A percentile compares a stretch with the other conserved stretches of the same genome.
Conservation (phyloP, 208 protist genomes). For the Eutreptiella sp. region DNA sequence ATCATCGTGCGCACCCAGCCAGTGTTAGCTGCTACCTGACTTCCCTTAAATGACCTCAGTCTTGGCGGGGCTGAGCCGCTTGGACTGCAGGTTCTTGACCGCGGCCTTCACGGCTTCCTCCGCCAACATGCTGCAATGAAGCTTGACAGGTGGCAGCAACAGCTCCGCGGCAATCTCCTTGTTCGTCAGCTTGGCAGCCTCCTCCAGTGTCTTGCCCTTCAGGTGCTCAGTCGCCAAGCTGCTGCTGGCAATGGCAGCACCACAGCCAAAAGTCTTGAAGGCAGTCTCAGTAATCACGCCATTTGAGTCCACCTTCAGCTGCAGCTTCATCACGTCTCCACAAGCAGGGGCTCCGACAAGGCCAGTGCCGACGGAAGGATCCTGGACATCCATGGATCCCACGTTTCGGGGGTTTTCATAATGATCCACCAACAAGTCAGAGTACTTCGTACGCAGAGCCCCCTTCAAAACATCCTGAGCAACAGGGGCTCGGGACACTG, state of each 20-base stretch:
- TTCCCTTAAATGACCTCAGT: no score
- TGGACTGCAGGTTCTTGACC: slow-evolving; percentile 91
- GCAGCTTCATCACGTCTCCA: slow-evolving; percentile 98
- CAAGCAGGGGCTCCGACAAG: slow-evolving; percentile 97
- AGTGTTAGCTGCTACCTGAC: no score
- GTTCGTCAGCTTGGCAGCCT: slow-evolving; percentile 94
- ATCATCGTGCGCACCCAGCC: no score
- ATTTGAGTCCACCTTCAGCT: slow-evolving; percentile 84
- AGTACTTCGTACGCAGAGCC: slow-evolving; percentile 69
- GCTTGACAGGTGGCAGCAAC: slow-evolving; percentile 97
- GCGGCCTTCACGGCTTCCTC: slow-evolving; percentile 98
- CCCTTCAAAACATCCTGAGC: no score
- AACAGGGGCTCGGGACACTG: no score
- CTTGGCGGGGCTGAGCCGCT: no score
- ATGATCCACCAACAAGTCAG: slow-evolving; percentile 95
- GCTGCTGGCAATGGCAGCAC: slow-evolving; percentile 94
- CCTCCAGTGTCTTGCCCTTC: slow-evolving; percentile 93
- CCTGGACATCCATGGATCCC: slow-evolving; percentile 90
- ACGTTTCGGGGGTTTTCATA: slow-evolving; percentile 97
- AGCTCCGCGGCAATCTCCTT: slow-evolving; percentile 96
- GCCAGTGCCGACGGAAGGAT: slow-evolving; percentile 92
- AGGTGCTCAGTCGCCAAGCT: slow-evolving; percentile 96
- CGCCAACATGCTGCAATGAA: slow-evolving; percentile 98
- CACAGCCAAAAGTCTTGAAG: slow-evolving; percentile 99
- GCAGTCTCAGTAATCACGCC: slow-evolving; percentile 85